Evolutionary conservation across 192 early-diverging fungal species (phyloP), one percentile per base, ranked within the genome.

Genomic region (Podila epicladia): DNA sequence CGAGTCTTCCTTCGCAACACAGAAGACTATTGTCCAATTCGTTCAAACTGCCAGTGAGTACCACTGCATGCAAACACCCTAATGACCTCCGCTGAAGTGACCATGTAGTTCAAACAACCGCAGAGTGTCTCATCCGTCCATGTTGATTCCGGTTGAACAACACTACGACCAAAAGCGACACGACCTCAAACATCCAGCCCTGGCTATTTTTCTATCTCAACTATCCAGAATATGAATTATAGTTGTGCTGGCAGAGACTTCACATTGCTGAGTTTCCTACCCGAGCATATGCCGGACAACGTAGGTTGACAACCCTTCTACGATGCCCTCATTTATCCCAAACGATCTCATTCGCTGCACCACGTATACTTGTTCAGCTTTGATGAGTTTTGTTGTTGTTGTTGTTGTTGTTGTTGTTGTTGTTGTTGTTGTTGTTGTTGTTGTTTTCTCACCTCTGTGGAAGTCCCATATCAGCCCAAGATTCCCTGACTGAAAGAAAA

Each of bases 71-170:
- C 32, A 55, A 31, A 65, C 48, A 41, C 62, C 41, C 49, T 6
- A 65, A 66, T 33, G 2, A 31, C 45, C 29, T 53, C 49, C 1
- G 50, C 12, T 59, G 35, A 57, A 59, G 37, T 15, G 37, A 31
- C 50, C 51, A 67, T 35, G 51, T 38, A 37, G 65, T 37, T 24
- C 48, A 9, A 55, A 37, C 51, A 67, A 58, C 65, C 51, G 26
- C 11, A 41, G 62, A 64, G 26, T 28, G 51, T 67, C n/a, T 29
- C 32, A 51, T 38, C 65, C 11, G 33, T 58, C 33, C 28, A 5
- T 55, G 17, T 5, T 57, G 33, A 67, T 58, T 67, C 32, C 33
- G 33, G 53, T 53, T 51, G 45, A 29, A 67, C 65, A 67, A 51
- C 12, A 35, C 20, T 17, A 55, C 51, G 53, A 57, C 4, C 31